phyloP scores from a whole-genome alignment of 768 basidiomycete genomes.

The Panellus pusillus region DNA sequence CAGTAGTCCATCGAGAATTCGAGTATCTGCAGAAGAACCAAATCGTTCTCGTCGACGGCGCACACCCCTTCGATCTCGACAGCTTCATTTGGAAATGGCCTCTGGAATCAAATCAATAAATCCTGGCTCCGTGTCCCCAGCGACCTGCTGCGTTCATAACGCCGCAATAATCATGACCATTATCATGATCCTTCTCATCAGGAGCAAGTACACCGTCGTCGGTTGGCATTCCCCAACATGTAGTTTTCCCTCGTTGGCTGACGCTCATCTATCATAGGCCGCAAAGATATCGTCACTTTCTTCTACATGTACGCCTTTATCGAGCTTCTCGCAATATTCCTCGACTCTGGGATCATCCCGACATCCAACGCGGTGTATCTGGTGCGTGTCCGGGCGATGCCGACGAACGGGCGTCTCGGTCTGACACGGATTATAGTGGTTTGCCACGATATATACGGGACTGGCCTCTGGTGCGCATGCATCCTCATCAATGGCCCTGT shows the following conservation, averaged over 20 bases:
- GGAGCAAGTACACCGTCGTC: conserved; percentile 94
- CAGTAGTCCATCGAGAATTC: too few species aligned
- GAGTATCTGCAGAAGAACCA: too few species aligned
- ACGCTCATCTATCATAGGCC: conserved; percentile 42
- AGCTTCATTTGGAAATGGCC: not conserved
- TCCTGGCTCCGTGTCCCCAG: conserved; percentile 38
- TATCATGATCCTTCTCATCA: conserved; percentile 98
- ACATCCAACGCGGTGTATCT: conserved; percentile 83
- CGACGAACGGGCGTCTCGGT: not conserved
- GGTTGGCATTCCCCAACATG: conserved; percentile 27
- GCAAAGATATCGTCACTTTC: conserved; percentile 97
- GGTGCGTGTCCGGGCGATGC: conserved; percentile 44
- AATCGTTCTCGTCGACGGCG: too few species aligned
- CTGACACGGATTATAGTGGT: conserved; percentile 67
- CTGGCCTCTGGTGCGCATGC: conserved; percentile 89
- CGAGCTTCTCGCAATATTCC: conserved; percentile 91
- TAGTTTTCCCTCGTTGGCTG: not conserved
- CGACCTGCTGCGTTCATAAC: conserved; percentile 96
- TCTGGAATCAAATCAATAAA: not conserved
- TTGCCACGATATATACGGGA: conserved; percentile 91
- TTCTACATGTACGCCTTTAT: conserved; percentile 96
- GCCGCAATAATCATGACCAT: conserved; percentile 96
- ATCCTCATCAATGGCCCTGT: conserved; percentile 97
- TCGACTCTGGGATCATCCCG: conserved; percentile 94
- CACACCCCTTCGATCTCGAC: too few species aligned